Conservation (phyloP, 2,329 filamentous ascomycete genomes). For the Escovopsis sp. region DNA sequence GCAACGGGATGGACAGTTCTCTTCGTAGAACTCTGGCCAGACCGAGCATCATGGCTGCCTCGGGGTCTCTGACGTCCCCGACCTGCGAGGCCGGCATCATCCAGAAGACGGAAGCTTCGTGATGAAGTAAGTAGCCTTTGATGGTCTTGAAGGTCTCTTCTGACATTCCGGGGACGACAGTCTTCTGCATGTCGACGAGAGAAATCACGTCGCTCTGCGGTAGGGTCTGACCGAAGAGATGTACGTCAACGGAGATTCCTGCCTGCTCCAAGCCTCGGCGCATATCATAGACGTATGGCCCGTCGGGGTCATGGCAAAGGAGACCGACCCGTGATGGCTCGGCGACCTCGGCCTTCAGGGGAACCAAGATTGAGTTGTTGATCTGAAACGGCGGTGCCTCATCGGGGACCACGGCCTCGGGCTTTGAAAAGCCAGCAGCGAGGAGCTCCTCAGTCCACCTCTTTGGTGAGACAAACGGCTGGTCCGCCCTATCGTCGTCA, state of each 20-base stretch:
- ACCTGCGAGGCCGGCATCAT: neutral
- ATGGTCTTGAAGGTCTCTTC: constrained; percentile 1
- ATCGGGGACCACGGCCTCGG: constrained; percentile 7
- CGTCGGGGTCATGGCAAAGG: neutral
- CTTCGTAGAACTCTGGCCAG: constrained; percentile 3
- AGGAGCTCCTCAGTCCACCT: constrained; percentile 16
- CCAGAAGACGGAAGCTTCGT: constrained; percentile 1
- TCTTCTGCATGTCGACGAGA: constrained; percentile 2
- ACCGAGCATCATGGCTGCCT: constrained; percentile 4
- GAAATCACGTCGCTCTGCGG: constrained; percentile 1
- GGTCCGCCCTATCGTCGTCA: constrained; percentile 12
- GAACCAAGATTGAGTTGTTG: constrained; percentile 1
- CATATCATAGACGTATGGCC: neutral
- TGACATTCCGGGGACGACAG: neutral
- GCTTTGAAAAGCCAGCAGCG: constrained; percentile 12
- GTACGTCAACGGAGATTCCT: neutral
- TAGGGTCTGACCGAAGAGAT: constrained; percentile 2
- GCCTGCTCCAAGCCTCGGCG: neutral
- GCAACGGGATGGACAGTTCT: constrained; percentile 3
- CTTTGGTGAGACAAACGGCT: constrained; percentile 13
- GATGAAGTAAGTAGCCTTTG: neutral
- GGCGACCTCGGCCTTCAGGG: neutral
- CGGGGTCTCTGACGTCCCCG: constrained; percentile 1
- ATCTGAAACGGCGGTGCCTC: constrained; percentile 7
- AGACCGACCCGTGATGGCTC: neutral